Conservation (phyloP, 176 grass and related monocot genomes). For the Zoysia japonica region DNA sequence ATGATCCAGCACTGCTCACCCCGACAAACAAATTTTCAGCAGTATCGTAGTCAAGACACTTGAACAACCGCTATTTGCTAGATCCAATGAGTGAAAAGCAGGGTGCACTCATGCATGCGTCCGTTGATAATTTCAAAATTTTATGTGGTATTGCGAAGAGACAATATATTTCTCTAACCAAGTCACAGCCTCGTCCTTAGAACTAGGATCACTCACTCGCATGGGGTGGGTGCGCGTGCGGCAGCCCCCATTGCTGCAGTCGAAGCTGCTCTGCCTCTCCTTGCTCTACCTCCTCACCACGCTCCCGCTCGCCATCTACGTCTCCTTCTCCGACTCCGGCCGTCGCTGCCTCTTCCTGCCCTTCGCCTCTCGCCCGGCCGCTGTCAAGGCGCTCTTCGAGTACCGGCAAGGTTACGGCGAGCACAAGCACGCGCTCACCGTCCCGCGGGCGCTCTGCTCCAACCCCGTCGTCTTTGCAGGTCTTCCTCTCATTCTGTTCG, state of each 20-base stretch:
- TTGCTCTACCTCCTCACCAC: constrained; percentile 93
- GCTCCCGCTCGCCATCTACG: constrained; percentile 83
- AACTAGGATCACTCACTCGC: neutral
- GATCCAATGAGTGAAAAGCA: neutral
- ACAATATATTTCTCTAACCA: neutral
- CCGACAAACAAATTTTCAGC: too few relatives aligned
- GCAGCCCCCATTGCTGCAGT: constrained; percentile 65
- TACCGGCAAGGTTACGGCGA: constrained; percentile 74
- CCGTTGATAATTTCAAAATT: neutral
- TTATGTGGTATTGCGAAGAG: neutral
- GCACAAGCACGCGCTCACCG: constrained; percentile 74
- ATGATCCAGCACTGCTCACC: too few relatives aligned
- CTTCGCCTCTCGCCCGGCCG: neutral
- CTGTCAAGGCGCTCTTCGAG: constrained; percentile 38
- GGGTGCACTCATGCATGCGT: neutral
- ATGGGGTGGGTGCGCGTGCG: constrained; percentile 63
- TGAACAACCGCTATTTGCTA: too few relatives aligned
- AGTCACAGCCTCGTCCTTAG: neutral
- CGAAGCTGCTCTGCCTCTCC: constrained; percentile 86
- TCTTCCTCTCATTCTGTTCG: neutral
- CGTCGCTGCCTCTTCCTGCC: constrained; percentile 42
- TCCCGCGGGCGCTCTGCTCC: constrained; percentile 55
- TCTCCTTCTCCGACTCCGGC: constrained; percentile 70
- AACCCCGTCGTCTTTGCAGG: constrained; percentile 71
- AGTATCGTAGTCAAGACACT: too few relatives aligned